Evolutionary conservation across 2,329 filamentous ascomycete genomes (phyloP), one percentile per base, ranked within the genome.

Genomic region (Madurella fahalii): DNA sequence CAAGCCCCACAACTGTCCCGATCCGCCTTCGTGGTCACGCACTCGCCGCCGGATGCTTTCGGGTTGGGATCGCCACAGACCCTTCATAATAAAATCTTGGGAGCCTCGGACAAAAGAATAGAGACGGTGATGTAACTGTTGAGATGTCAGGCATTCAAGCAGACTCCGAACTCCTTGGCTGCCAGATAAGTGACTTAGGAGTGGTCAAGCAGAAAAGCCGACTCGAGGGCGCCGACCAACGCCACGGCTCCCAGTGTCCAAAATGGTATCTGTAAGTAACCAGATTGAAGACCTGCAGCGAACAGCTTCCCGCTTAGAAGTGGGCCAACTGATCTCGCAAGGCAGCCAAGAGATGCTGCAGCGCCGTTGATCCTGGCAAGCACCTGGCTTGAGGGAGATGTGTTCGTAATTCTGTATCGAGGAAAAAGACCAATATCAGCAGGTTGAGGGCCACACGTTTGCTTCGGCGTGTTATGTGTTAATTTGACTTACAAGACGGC

Each of bases 301-400:
- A 52, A 52, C 3, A 58, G 52, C 48, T 54, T 54, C 2, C 55
- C 56, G n/a, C 16, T 47, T 2, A 58, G 9, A 3, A 58, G 15
- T 8, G 52, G 48, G 5, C 56, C 56, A 4, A 54, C 13, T 15
- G 54, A 53, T 34, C 47, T 50, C 18, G 54, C 50, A 25, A 57
- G 54, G 11, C 51, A 54, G 1, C 45, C 37, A 9, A 54, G 52
- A 2, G 56, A 51, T 5, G 56, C 56, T 2, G 56, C 56, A n/a
- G 56, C 56, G 37, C 52, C 52, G 20, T 58, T 58, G 48, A 58
- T 51, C 8, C 39, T 46, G 12, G 56, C 48, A 12, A 58, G 56
- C 7, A 41, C 41, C 7, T 47, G 11, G 9, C 40, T 49, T 11
- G 56, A 52, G 8, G 56, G 55, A 4, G 52, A 53, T 2, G 48